These are phyloP conservation scores for Talaromyces sp. DNA, from an alignment of 2,329 filamentous ascomycete species.

Conservation along the genomic window DNA sequence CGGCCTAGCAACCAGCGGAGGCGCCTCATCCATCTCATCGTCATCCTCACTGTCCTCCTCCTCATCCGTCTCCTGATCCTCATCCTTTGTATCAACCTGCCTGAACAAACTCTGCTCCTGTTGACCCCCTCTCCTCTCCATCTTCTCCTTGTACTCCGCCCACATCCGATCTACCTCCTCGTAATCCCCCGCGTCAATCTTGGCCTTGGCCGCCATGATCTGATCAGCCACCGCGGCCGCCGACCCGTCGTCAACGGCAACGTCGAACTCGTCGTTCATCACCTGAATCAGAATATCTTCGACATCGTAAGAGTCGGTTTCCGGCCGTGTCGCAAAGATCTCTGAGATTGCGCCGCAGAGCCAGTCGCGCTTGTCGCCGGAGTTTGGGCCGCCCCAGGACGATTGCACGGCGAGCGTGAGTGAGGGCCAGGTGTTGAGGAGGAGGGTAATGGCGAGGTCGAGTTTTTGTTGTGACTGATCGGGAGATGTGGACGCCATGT, in stretches of 20 bases:
- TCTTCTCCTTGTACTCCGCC: slow-evolving; percentile 35
- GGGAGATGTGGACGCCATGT: slow-evolving; percentile 6
- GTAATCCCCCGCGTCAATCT: slow-evolving; percentile 55
- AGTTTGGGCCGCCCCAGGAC: slow-evolving; percentile 80
- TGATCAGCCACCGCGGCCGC: slow-evolving; percentile 66
- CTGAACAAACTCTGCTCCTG: slow-evolving; percentile 29
- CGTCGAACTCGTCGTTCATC: slow-evolving; percentile 94
- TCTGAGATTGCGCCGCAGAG: slow-evolving; percentile 84
- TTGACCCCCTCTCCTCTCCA: slow-evolving; percentile 26
- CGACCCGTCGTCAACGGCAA: slow-evolving; percentile 85
- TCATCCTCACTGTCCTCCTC: slow-evolving; percentile 62
- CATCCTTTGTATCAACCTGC: slow-evolving; percentile 37
- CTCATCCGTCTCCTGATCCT: slow-evolving; percentile 54
- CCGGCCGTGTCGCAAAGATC: slow-evolving; percentile 58
- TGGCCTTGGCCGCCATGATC: slow-evolving; percentile 63
- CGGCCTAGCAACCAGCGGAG: slow-evolving; percentile 50
- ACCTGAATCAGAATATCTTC: slow-evolving; percentile 82
- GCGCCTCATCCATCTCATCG: slow-evolving; percentile 64
- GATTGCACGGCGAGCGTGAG: slow-evolving; percentile 82
- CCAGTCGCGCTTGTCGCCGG: slow-evolving; percentile 89
- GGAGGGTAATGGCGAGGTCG: slow-evolving; percentile 80
- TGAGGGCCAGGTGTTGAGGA: slow-evolving; percentile 81
- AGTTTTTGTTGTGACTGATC: slow-evolving; percentile 47
- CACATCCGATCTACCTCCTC: slow-evolving; percentile 58
- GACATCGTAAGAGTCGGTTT: slow-evolving; percentile 70